Evolutionary conservation across 208 protist species (phyloP).

Genomic region (Angomonas ambiguus): DNA sequence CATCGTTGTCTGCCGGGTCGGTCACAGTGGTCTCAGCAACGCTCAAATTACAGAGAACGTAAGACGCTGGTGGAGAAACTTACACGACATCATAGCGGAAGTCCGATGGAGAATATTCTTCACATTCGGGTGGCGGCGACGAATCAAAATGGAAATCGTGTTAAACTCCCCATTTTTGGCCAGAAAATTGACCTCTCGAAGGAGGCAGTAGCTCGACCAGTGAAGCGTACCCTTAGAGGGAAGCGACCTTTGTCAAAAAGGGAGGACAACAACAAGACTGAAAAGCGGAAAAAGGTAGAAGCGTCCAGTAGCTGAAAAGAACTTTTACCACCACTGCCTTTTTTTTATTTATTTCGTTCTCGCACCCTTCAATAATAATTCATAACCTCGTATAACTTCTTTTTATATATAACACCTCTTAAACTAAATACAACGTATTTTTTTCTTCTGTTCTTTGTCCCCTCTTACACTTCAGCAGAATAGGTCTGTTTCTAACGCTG

Average conservation of each 20-base stretch:
- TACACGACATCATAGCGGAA: slow-evolving; percentile 50
- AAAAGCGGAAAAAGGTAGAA: background rate
- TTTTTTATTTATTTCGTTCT: too few species aligned
- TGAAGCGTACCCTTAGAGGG: background rate
- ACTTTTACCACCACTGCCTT: too few species aligned
- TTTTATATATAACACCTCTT: too few species aligned
- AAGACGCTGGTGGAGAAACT: slow-evolving; percentile 55
- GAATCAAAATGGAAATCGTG: slow-evolving; percentile 52
- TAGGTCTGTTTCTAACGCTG: too few species aligned
- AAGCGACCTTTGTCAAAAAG: background rate
- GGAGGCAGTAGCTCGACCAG: background rate
- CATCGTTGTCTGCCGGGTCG: slow-evolving; percentile 67
- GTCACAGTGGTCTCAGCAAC: slow-evolving; percentile 63
- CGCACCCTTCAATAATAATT: too few species aligned
- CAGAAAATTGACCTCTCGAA: slow-evolving; percentile 52
- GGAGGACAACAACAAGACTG: background rate
- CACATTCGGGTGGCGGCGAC: slow-evolving; percentile 79
- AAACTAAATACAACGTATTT: too few species aligned
- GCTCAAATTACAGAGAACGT: slow-evolving; percentile 66
- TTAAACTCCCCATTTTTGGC: slow-evolving; percentile 65
- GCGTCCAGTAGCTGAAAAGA: too few species aligned
- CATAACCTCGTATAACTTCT: too few species aligned
- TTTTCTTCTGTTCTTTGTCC: too few species aligned
- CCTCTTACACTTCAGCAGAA: too few species aligned
- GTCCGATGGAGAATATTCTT: slow-evolving; percentile 47